Conservation (phyloP, 2,329 filamentous ascomycete genomes). For the Pseudogymnoascus sp. region DNA sequence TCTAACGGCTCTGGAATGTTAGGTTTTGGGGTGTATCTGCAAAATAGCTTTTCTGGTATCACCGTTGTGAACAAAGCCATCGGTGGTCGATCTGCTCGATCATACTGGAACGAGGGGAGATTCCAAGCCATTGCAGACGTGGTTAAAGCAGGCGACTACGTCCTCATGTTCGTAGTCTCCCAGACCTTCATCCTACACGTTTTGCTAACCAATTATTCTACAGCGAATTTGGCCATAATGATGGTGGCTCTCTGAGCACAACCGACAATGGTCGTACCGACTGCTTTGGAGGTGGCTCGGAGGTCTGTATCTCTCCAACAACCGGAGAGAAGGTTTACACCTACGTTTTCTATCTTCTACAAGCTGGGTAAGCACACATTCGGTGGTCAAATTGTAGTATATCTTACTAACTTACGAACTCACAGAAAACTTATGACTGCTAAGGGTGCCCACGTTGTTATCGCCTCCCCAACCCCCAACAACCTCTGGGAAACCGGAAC, state of each 20-base stretch:
- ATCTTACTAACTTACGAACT: conserved; percentile 9
- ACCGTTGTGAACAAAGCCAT: conserved; percentile 57
- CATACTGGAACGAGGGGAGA: conserved; percentile 57
- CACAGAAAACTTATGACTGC: conserved; percentile 19
- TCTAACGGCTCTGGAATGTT: conserved; percentile 18
- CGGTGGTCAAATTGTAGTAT: neutral
- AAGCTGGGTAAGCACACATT: conserved; percentile 4
- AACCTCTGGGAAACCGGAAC: conserved; percentile 52
- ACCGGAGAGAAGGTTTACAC: conserved; percentile 13
- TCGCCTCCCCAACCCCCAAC: conserved; percentile 51
- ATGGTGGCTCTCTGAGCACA: conserved; percentile 47
- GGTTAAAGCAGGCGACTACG: conserved; percentile 49
- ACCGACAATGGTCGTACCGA: conserved; percentile 53
- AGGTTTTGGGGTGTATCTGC: conserved; percentile 58
- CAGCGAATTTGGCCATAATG: conserved; percentile 60
- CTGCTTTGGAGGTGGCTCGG: conserved; percentile 32
- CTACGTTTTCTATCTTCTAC: conserved; percentile 12
- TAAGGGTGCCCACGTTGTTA: conserved; percentile 52
- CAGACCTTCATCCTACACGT: neutral
- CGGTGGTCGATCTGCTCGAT: conserved; percentile 58
- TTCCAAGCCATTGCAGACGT: conserved; percentile 49
- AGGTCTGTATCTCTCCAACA: conserved; percentile 12
- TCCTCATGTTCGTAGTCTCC: conserved; percentile 41
- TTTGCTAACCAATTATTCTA: conserved; percentile 49
- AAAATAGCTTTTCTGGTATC: conserved; percentile 40